These are phyloP conservation scores for Huntiella decipiens DNA, from an alignment of 2,329 filamentous ascomycete genomes.

Conservation along the genomic window DNA sequence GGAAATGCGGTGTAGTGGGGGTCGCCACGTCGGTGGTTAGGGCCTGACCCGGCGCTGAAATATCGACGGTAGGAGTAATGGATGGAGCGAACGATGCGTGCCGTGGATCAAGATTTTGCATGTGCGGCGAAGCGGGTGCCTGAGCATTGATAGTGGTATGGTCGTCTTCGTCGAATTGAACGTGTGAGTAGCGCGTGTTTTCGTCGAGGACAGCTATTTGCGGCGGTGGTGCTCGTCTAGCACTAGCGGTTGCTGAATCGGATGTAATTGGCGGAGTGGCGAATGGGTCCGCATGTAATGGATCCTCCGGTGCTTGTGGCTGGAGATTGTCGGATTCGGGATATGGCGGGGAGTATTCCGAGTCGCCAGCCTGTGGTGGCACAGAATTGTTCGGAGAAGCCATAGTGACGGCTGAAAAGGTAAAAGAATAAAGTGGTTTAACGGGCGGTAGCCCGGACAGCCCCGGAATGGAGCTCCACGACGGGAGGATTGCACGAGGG, in stretches of 20 bases:
- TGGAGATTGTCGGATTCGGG: conserved; percentile 1
- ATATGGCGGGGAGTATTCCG: not conserved
- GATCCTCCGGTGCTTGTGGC: not conserved
- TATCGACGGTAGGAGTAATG: conserved; percentile 7
- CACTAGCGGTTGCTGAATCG: not conserved
- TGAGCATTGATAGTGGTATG: conserved; percentile 5
- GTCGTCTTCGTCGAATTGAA: conserved; percentile 6
- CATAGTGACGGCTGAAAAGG: conserved; percentile 5
- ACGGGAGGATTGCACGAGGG: conserved; percentile 11
- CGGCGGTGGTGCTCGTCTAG: conserved; percentile 5
- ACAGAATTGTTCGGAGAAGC: conserved; percentile 2
- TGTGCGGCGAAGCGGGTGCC: conserved; percentile 2
- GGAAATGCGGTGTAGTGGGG: conserved; percentile 10
- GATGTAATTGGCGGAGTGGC: not conserved
- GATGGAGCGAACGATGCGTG: conserved; percentile 10
- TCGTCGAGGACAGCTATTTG: conserved; percentile 11
- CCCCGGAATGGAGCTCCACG: conserved; percentile 11
- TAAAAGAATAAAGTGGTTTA: conserved; percentile 6
- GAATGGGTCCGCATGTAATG: not conserved
- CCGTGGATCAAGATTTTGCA: conserved; percentile 8
- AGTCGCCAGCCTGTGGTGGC: not conserved
- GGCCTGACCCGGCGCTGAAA: conserved; percentile 10
- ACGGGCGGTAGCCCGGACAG: conserved; percentile 11
- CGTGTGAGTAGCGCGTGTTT: conserved; percentile 8
- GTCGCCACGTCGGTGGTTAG: conserved; percentile 8